phyloP scores from a whole-genome alignment of 192 early-diverging fungal genomes.

The Rhizophagus prolifer region DNA sequence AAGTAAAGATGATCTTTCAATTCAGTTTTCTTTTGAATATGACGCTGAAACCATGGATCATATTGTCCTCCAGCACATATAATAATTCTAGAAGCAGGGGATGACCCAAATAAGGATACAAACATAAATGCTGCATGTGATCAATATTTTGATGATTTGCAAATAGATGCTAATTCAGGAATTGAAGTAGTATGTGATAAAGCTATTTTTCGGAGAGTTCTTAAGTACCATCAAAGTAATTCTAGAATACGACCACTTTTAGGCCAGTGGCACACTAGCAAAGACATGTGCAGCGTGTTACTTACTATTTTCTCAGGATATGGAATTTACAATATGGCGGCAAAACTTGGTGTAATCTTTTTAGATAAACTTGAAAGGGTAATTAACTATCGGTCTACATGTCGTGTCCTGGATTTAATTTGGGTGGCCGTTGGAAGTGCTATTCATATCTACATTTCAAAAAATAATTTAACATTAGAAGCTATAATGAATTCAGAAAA shows the following conservation, averaged over 20 bases:
- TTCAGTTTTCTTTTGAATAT: background rate
- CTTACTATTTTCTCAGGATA: conserved; percentile 6
- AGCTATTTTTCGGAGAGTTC: background rate
- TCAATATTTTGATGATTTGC: background rate
- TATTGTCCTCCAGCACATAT: background rate
- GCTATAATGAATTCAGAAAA: background rate
- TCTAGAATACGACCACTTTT: background rate
- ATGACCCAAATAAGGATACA: background rate
- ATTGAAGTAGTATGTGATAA: conserved; percentile 6
- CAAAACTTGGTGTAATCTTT: background rate
- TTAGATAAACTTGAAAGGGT: background rate
- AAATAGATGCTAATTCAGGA: background rate
- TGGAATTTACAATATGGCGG: background rate
- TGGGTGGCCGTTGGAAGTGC: background rate
- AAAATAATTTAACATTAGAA: background rate
- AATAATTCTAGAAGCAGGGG: conserved; percentile 1
- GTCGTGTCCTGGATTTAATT: background rate
- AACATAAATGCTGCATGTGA: background rate
- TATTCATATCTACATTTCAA: background rate
- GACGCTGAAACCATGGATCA: background rate
- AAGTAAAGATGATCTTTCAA: too few species aligned
- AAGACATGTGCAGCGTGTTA: background rate
- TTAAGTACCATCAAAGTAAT: conserved; percentile 6
- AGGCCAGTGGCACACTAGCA: background rate
- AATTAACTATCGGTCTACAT: background rate